phyloP scores from a whole-genome alignment of 1,139 yeast species.

The Kodamaea derodonti region DNA sequence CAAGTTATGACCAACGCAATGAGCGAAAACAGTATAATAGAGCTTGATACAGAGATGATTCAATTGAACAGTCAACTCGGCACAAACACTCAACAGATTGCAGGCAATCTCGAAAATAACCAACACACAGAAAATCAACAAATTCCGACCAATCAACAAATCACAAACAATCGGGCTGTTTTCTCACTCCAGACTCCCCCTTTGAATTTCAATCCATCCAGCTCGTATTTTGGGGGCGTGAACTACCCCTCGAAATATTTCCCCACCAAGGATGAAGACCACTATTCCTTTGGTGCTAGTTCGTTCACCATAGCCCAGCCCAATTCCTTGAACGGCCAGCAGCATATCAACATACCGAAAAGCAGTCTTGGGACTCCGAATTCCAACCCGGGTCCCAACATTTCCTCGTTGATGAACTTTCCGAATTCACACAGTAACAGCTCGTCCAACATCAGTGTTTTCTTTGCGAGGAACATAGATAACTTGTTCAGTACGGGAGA shows the following conservation, averaged over 20 bases:
- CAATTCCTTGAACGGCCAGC: slow-evolving; percentile 8
- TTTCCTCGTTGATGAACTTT: slow-evolving; percentile 6
- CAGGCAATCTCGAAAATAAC: too few relatives aligned
- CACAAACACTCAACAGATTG: too few relatives aligned
- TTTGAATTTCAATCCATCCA: not conserved
- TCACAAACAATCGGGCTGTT: slow-evolving; percentile 1
- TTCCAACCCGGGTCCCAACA: slow-evolving; percentile 1
- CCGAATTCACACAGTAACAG: slow-evolving; percentile 12
- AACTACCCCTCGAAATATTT: slow-evolving; percentile 1
- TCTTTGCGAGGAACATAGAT: slow-evolving; percentile 16
- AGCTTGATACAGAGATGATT: too few relatives aligned
- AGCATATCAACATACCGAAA: slow-evolving; percentile 1
- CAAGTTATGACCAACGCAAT: too few relatives aligned
- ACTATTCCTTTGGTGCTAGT: slow-evolving; percentile 32
- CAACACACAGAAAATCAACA: too few relatives aligned
- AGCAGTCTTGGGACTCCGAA: slow-evolving; percentile 1
- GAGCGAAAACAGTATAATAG: too few relatives aligned
- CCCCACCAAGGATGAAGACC: slow-evolving; percentile 24
- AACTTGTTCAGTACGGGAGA: slow-evolving; percentile 12
- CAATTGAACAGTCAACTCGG: too few relatives aligned
- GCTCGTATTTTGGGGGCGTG: not conserved
- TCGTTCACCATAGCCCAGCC: slow-evolving; percentile 28
- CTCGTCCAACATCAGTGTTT: slow-evolving; percentile 20
- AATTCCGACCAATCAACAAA: too few relatives aligned
- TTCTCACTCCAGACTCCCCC: slow-evolving; percentile 1